Percentiles rank a stretch among this genome's conserved stretches.
phyloP scores from a whole-genome alignment of 768 basidiomycete genomes.

The Cyclocybe cylindracea region DNA sequence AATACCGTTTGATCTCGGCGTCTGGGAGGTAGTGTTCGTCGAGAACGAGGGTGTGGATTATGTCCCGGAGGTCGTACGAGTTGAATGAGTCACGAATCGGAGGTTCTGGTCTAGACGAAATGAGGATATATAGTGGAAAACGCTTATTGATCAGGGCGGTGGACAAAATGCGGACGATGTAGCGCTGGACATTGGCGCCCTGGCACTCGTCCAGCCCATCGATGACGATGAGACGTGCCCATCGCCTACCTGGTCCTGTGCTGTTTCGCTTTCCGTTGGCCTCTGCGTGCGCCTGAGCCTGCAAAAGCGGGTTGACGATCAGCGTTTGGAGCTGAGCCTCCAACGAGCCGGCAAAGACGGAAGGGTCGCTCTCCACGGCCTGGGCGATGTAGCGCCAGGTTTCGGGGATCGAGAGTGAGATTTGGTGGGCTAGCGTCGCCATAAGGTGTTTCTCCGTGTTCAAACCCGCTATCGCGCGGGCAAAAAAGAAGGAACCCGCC shows the following conservation, averaged over 20 bases:
- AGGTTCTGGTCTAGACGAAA: slow-evolving; percentile 27
- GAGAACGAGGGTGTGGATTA: slow-evolving; percentile 23
- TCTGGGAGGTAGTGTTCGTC: slow-evolving; percentile 25
- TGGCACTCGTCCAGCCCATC: slow-evolving; percentile 28
- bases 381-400: slow-evolving; percentile 22
- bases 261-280: slow-evolving; percentile 8
- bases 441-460: slow-evolving; percentile 29
- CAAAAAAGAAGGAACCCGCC: slow-evolving; percentile 27
- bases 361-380: slow-evolving; percentile 26
- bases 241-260: slow-evolving; percentile 2
- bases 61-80: slow-evolving; percentile 26
- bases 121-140: slow-evolving; percentile 27
- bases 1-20: slow-evolving; percentile 23
- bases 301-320: slow-evolving; percentile 24
- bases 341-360: slow-evolving; percentile 23
- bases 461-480: slow-evolving; percentile 17
- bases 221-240: slow-evolving; percentile 26
- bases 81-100: slow-evolving; percentile 29
- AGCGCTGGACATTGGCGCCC: slow-evolving; percentile 25
- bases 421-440: slow-evolving; percentile 27
- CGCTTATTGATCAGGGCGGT: slow-evolving; percentile 23
- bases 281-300: slow-evolving; percentile 17
- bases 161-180: slow-evolving; percentile 28
- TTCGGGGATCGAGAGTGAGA: slow-evolving; percentile 24
- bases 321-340: slow-evolving; percentile 25